Percentiles rank a stretch among this genome's conserved stretches.
Evolutionary conservation across 257 asterid genomes (phyloP).

Genomic region (Fraxinus quadrangulata): DNA sequence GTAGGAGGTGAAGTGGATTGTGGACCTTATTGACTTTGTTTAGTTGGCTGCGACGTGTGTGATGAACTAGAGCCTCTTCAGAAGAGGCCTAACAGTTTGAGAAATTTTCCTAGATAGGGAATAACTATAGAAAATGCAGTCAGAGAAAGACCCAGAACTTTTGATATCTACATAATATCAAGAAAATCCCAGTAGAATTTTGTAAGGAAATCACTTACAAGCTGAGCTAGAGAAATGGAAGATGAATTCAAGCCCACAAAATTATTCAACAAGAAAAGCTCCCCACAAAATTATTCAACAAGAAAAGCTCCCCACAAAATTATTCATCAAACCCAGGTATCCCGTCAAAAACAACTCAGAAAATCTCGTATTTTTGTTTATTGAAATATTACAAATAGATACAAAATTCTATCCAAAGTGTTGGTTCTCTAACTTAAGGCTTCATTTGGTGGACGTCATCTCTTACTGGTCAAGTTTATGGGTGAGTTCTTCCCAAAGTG

Average conservation of each 20-base stretch:
- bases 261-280: too few species aligned
- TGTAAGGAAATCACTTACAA: constrained; percentile 39
- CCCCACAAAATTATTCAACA: too few species aligned
- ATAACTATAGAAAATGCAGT: constrained; percentile 72
- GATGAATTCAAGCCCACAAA: constrained; percentile 55
- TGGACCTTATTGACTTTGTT: too few species aligned
- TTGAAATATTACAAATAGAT: neutral
- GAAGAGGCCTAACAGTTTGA: constrained; percentile 23
- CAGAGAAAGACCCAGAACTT: constrained; percentile 76
- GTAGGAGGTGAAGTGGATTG: too few species aligned
- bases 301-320: too few species aligned
- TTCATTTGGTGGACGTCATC: neutral
- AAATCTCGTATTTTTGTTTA: neutral
- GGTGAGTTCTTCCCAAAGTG: too few species aligned
- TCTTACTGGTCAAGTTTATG: too few species aligned
- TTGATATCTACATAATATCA: constrained; percentile 59
- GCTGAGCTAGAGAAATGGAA: constrained; percentile 68
- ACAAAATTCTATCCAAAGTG: neutral
- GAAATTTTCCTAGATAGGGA: constrained; percentile 84
- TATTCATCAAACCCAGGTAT: constrained; percentile 91
- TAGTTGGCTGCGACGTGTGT: too few species aligned
- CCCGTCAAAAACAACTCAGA: constrained; percentile 40
- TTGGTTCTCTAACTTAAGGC: too few species aligned
- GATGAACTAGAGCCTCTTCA: too few species aligned
- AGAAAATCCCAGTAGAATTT: neutral